These are phyloP conservation scores for Coemansia sp. DNA, from an alignment of 192 early-diverging fungal species.

Conservation along the genomic window DNA sequence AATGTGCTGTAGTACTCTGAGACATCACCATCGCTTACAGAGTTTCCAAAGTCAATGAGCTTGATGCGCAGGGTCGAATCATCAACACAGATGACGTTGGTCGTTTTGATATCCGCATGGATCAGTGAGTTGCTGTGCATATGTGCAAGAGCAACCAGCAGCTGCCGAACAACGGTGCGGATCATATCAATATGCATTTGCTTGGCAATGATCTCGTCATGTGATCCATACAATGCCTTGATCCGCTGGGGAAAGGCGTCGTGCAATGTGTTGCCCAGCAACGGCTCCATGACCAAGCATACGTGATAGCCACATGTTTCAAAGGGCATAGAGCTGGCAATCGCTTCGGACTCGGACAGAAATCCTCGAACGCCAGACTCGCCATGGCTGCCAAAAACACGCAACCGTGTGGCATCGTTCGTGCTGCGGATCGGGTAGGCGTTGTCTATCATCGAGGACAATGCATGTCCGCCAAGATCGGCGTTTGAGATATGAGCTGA, in stretches of 20 bases:
- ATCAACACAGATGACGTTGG: slow-evolving; percentile 77
- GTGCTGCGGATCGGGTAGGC: background rate
- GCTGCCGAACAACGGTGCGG: slow-evolving; percentile 83
- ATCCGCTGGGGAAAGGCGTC: slow-evolving; percentile 49
- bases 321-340: slow-evolving; percentile 13
- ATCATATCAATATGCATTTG: slow-evolving; percentile 57
- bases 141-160: slow-evolving; percentile 81
- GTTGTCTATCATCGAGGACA: background rate
- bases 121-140: slow-evolving; percentile 83
- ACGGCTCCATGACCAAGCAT: slow-evolving; percentile 52
- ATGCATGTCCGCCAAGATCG: background rate
- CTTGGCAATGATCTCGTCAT: slow-evolving; percentile 40
- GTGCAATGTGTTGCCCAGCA: slow-evolving; percentile 46
- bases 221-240: slow-evolving; percentile 27
- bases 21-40: slow-evolving; percentile 59
- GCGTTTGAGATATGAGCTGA: slow-evolving; percentile 8
- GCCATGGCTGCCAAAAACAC: slow-evolving; percentile 24
- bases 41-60: slow-evolving; percentile 95
- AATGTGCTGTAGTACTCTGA: slow-evolving; percentile 58
- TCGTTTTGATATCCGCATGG: slow-evolving; percentile 92
- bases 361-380: slow-evolving; percentile 1
- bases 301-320: slow-evolving; percentile 16
- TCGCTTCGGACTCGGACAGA: slow-evolving; percentile 12
- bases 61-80: slow-evolving; percentile 80
- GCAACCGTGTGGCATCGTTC: slow-evolving; percentile 7